These are phyloP conservation scores for Piper betle DNA, from an alignment of 164 flowering plant genomes.

Conservation along the genomic window DNA sequence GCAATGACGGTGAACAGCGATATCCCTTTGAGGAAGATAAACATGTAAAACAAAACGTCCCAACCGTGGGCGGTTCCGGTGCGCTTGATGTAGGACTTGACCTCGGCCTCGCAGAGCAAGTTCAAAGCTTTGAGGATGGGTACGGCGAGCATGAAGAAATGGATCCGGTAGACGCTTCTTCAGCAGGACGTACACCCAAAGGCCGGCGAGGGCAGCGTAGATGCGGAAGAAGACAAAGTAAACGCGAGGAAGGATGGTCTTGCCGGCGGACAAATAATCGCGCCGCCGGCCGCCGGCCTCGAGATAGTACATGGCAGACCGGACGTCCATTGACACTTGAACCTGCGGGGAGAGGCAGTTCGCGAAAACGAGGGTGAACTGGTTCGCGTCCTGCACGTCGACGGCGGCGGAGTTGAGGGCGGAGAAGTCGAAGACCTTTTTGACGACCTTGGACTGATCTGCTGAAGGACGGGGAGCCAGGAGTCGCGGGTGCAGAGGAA, in stretches of 20 bases:
- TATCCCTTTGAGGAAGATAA: conserved; percentile 75
- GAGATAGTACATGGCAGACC: conserved; percentile 35
- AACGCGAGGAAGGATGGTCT: conserved; percentile 56
- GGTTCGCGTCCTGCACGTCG: conserved; percentile 22
- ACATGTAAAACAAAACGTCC: conserved; percentile 92
- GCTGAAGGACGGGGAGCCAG: conserved; percentile 66
- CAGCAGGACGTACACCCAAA: conserved; percentile 48
- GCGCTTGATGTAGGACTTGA: conserved; percentile 64
- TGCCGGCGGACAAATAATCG: conserved; percentile 78
- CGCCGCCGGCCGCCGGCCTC: conserved; percentile 27
- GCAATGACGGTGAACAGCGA: conserved; percentile 72
- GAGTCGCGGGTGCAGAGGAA: conserved; percentile 76
- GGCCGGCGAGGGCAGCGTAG: conserved; percentile 31
- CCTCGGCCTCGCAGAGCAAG: conserved; percentile 80
- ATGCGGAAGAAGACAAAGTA: conserved; percentile 53
- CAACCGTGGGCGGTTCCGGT: conserved; percentile 90
- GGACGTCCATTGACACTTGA: conserved; percentile 25
- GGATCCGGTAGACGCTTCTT: conserved; percentile 57
- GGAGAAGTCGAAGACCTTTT: conserved; percentile 38
- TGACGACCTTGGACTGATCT: conserved; percentile 42
- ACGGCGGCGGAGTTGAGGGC: conserved; percentile 7
- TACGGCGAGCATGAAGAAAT: conserved; percentile 81
- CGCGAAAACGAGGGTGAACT: conserved; percentile 76
- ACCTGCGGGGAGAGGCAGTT: conserved; percentile 40
- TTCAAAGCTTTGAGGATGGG: conserved; percentile 38